Evolutionary conservation across 495 filamentous ascomycete species (phyloP), one percentile per base, ranked within the genome.

Genomic region (Chaetomium tenue): DNA sequence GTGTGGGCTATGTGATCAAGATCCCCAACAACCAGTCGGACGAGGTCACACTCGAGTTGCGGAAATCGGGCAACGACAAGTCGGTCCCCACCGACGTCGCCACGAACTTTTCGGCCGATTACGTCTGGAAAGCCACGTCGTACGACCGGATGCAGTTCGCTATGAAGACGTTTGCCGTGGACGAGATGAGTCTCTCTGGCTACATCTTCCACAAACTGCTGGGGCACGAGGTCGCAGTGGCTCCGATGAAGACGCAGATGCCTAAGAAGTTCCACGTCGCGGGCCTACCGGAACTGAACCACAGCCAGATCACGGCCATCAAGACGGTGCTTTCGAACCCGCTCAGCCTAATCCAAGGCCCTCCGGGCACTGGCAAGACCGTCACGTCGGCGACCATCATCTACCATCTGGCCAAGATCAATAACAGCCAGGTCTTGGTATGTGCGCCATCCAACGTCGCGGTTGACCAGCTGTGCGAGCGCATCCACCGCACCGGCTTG

Each of bases 301-400:
- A 87, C 67, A 95, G 91, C 77, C 94, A 99, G 74, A 95, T 99
- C 70, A 92, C 90, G 63, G 94, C 94, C 13, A 95, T 99, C 70
- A 98, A 96, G 79, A 93, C 90, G 71, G 95, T 98, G 8, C 77
- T 99, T 33, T 89, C 92, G 66, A 94, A 92, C 51, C 94, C 94
- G 16, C 80, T 99, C 53, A 96, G 91, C 72, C 82, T 99, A 68
- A 98, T 98, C 66, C 95, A 99, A 76, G 94, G 94, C 2, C 94
- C 94, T 58, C 94, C 94, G 0, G 94, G 94, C 67, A 99, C 94
- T 5, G 94, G 94, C 70, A 99, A 99, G 81, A 99, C 94, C 0
- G 94, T 99, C 57, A 99, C 94, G n/a, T 98, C 95, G 23, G 94
- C 95, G 23, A 99, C 94, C 0, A 95, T 99, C 68, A 98, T 99